phyloP scores from a whole-genome alignment of 345 rosid species.

The Eucalyptus tenuipes region DNA sequence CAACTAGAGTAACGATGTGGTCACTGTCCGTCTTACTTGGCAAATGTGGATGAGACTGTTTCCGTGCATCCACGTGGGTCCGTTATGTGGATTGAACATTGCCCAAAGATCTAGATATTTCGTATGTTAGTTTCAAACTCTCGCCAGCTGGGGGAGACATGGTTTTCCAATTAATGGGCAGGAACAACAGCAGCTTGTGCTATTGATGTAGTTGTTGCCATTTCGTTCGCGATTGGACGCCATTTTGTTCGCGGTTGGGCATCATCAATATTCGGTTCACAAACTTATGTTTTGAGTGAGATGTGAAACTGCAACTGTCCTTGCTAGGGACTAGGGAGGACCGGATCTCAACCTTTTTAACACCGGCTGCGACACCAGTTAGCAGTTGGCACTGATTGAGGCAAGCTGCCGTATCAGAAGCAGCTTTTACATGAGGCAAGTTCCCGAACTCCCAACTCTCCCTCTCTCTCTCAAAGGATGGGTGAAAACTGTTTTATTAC shows the following conservation, averaged over 20 bases:
- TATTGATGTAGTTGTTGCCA: background rate
- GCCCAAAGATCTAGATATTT: no score
- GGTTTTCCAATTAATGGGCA: background rate
- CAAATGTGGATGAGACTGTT: background rate
- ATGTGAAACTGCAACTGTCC: background rate
- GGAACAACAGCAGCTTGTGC: background rate
- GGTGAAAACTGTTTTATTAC: background rate
- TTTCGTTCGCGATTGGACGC: background rate
- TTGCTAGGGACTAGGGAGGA: background rate
- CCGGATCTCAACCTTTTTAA: background rate
- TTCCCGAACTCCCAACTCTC: background rate
- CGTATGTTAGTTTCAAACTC: background rate
- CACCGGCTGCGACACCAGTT: background rate
- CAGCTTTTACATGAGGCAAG: background rate
- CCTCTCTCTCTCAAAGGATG: background rate
- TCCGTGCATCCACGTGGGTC: background rate
- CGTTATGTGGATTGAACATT: background rate
- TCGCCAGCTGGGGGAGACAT: background rate
- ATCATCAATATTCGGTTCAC: background rate
- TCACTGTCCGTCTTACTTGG: background rate
- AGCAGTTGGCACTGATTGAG: background rate
- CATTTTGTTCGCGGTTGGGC: background rate
- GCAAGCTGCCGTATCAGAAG: background rate
- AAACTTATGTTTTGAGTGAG: background rate
- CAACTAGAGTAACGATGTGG: background rate